Evolutionary conservation across 2,329 filamentous ascomycete species (phyloP).

Genomic region (Chrysosphaeria jannelii): DNA sequence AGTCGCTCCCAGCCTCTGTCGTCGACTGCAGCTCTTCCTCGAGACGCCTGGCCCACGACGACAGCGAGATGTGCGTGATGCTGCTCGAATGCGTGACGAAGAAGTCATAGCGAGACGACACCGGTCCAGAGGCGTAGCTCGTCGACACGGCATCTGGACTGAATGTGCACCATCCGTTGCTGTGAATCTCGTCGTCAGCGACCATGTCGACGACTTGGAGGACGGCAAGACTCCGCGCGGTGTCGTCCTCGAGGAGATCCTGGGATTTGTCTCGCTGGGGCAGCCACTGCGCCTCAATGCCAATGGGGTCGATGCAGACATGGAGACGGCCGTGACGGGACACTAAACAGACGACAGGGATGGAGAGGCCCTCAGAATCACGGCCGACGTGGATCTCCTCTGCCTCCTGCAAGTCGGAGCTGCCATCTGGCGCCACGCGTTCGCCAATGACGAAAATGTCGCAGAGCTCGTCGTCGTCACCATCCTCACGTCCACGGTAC

Average conservation of each 20-base stretch:
- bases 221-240: slow-evolving; percentile 19
- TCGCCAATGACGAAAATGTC: slow-evolving; percentile 32
- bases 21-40: slow-evolving; percentile 27
- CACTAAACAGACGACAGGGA: slow-evolving; percentile 26
- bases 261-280: slow-evolving; percentile 15
- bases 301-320: slow-evolving; percentile 28
- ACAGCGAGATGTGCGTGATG: slow-evolving; percentile 27
- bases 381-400: too few species aligned
- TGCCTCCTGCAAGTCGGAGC: slow-evolving; percentile 31
- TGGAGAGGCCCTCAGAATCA: slow-evolving; percentile 29
- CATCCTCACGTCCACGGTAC: slow-evolving; percentile 22
- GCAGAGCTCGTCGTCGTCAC: slow-evolving; percentile 26
- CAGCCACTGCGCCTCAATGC: slow-evolving; percentile 35
- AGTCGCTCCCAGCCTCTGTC: slow-evolving; percentile 26
- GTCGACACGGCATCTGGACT: too few species aligned
- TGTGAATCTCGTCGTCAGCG: slow-evolving; percentile 19
- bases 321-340: slow-evolving; percentile 29
- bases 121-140: too few species aligned
- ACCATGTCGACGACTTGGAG: slow-evolving; percentile 33
- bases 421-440: slow-evolving; percentile 32
- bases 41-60: slow-evolving; percentile 31
- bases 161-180: slow-evolving; percentile 31
- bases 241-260: slow-evolving; percentile 6
- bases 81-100: slow-evolving; percentile 29
- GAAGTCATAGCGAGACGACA: slow-evolving; percentile 29